A percentile compares a stretch with the other conserved stretches of the same genome.
Conservation (phyloP, 495 filamentous ascomycete species). For the Viridothelium virens region DNA sequence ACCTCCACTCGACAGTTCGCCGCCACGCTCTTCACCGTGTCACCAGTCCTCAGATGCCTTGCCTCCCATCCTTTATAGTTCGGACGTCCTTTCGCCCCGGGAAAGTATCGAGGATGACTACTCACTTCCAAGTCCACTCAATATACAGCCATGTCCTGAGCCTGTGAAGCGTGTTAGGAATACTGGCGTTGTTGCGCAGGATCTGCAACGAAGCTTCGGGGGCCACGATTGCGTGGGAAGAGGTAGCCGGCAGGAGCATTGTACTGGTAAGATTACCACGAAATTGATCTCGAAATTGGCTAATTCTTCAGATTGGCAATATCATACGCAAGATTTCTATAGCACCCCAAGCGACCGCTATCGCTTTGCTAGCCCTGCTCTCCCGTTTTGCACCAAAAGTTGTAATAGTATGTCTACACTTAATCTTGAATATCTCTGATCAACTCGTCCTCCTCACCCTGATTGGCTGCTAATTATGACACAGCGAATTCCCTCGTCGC, state of each 20-base stretch:
- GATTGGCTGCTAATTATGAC: conserved; percentile 8
- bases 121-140: conserved; percentile 14
- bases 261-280: conserved; percentile 22
- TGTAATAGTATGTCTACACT: conserved; percentile 61
- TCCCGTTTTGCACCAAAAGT: conserved; percentile 69
- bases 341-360: conserved; percentile 58
- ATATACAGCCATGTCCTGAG: conserved; percentile 17
- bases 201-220: conserved; percentile 41
- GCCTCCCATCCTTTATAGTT: conserved; percentile 18
- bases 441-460: neutral
- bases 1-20: conserved; percentile 44
- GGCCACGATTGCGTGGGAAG: conserved; percentile 39
- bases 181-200: conserved; percentile 28
- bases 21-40: conserved; percentile 49
- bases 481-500: conserved; percentile 73
- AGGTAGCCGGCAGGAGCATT: conserved; percentile 32
- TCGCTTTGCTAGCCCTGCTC: conserved; percentile 47
- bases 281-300: neutral
- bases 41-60: conserved; percentile 29
- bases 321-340: conserved; percentile 65
- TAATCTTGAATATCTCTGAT: neutral
- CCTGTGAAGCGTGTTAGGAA: conserved; percentile 28
- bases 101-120: conserved; percentile 20
- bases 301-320: conserved; percentile 54
- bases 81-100: conserved; percentile 19